Conservation (phyloP, 1,284 basidiomycete species). For the Neolentinus lepideus region DNA sequence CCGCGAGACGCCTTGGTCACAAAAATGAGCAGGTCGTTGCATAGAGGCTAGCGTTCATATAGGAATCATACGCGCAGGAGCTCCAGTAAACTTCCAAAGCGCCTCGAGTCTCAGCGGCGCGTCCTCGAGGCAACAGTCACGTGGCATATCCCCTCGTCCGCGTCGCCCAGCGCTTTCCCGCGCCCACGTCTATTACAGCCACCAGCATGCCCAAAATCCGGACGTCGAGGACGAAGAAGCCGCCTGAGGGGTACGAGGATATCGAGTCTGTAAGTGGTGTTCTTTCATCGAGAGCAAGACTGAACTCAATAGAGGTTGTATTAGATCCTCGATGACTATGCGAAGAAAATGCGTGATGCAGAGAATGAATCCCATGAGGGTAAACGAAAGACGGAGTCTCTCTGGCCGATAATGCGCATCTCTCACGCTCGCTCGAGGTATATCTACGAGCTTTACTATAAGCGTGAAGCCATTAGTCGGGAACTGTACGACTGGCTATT, state of each 20-base stretch:
- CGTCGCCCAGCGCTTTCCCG: not conserved
- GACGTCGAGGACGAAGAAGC: slow-evolving; percentile 90
- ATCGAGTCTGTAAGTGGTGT: slow-evolving; percentile 63
- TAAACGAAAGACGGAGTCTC: slow-evolving; percentile 91
- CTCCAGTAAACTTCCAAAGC: not conserved
- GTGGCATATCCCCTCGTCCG: not conserved
- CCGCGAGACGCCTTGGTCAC: not conserved
- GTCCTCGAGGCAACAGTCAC: not conserved
- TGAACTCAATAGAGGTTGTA: slow-evolving; percentile 2
- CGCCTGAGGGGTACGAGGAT: slow-evolving; percentile 97
- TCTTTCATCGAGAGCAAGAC: not conserved
- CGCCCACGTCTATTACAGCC: not conserved
- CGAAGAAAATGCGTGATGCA: slow-evolving; percentile 94
- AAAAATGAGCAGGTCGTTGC: not conserved
- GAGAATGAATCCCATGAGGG: slow-evolving; percentile 98
- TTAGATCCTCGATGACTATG: slow-evolving; percentile 89
- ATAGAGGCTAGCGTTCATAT: not conserved
- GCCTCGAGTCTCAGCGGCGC: not conserved
- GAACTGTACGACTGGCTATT: slow-evolving; percentile 98
- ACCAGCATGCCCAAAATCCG: slow-evolving; percentile 88
- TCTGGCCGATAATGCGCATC: slow-evolving; percentile 99
- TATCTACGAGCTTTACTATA: slow-evolving; percentile 99
- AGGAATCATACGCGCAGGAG: not conserved
- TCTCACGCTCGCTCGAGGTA: slow-evolving; percentile 93
- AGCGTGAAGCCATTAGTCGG: slow-evolving; percentile 90